phyloP scores from a whole-genome alignment of 2,329 filamentous ascomycete species.

The Curvularia verruculosa region DNA sequence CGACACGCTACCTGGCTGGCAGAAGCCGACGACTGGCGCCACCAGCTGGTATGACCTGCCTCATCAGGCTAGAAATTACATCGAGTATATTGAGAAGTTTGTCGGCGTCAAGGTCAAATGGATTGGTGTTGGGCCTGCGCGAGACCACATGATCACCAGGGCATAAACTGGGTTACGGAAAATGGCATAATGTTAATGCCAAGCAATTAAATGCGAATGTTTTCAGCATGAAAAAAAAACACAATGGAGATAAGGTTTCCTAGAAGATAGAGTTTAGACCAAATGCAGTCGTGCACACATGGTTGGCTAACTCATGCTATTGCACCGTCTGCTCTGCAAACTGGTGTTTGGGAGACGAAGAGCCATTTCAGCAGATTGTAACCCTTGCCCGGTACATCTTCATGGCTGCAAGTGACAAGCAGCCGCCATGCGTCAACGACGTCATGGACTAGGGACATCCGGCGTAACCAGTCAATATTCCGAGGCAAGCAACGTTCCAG shows the following conservation, averaged over 20 bases:
- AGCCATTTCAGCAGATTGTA: not conserved
- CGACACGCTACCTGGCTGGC: constrained; percentile 72
- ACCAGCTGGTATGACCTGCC: constrained; percentile 69
- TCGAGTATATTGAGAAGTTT: constrained; percentile 71
- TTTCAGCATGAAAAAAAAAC: not conserved
- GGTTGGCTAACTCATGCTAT: not conserved
- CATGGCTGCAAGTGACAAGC: not conserved
- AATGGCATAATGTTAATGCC: not conserved
- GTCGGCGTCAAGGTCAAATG: constrained; percentile 67
- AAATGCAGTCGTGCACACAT: constrained; percentile 2
- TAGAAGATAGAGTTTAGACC: constrained; percentile 13
- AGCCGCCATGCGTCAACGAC: not conserved
- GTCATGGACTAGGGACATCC: not conserved
- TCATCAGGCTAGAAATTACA: constrained; percentile 67
- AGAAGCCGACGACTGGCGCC: constrained; percentile 65
- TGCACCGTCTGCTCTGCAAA: not conserved
- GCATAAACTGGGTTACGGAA: constrained; percentile 30
- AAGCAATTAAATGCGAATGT: too few relatives aligned
- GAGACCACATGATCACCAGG: constrained; percentile 68
- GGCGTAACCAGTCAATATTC: not conserved
- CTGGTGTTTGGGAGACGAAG: not conserved
- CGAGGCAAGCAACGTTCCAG: not conserved
- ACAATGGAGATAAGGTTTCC: not conserved
- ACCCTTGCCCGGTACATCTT: not conserved
- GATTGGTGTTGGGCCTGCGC: constrained; percentile 70